Base-by-base conservation (phyloP, 495 filamentous ascomycete species). In the Aspergillus steynii region DNA sequence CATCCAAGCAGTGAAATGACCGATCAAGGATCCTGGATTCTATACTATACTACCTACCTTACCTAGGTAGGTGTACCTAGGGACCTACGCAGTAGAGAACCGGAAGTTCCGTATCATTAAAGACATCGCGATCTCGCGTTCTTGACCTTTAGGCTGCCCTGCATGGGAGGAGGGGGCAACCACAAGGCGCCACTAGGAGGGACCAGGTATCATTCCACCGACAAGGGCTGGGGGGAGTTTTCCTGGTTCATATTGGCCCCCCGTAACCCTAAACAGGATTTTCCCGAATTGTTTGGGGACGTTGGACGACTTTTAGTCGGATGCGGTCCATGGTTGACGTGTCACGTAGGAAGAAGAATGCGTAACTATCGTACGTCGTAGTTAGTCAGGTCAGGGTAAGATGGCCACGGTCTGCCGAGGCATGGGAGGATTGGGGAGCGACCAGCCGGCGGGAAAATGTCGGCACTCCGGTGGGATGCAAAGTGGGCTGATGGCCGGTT, bases 291-390 rank as follows among this genome's bases (percentile, higher is more conserved):
- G 42, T 55, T 37, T 27, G 27, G 26, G 34, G 42, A 31, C 49
- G 26, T 26, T 42, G 14, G 26, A 56, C 46, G 45, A 42, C 47
- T 47, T 29, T 51, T 65, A 51, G 59, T 61, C 55, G 56, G 50
- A 59, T 61, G 6, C 55, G 55, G 59, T 50, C 63, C 63, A 59
- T 59, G 63, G 63, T 61, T 61, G 63, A 65, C 63, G 63, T 65
- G 63, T 65, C 63, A 65, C 53, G 58, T 53, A 26, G 48, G 10
- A 50, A 46, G 15, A 46, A 27, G 27, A 50, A 50, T 26, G 48
- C 48, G 25, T 50, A 29, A 12, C 48, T 46, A 8, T 46, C 42
- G 7, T 46, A 8, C 42, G 42, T 46, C 42, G 42, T 20, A 20
- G 20, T 20, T 20, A 20, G 20, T 20, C 20, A 20, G 20, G 20